Evolutionary conservation across 164 flowering plant species (phyloP), one percentile per base, ranked within the genome.

Genomic region (Brasenia schreberi): DNA sequence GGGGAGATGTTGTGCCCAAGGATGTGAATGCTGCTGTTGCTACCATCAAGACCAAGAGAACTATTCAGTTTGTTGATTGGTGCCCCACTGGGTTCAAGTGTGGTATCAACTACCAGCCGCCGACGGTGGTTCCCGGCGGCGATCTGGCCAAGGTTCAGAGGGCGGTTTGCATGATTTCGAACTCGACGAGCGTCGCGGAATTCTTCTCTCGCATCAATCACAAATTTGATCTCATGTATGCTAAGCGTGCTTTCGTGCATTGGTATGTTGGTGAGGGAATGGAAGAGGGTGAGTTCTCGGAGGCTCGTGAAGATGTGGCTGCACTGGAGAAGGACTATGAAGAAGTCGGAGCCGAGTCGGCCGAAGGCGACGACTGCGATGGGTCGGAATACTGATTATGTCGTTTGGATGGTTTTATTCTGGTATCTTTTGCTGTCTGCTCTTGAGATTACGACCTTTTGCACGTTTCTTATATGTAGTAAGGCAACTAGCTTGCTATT

Each of bases 201-300:
- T 83, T 82, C 67, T 82, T 82, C 71, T 77, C 82, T 3, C 72
- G 85, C 62, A 82, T 82, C 67, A 82, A 82, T 64, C 76, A 75
- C 74, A 82, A 82, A 74, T 82, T 82, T 71, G 85, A 82, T 64
- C 83, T 82, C 68, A 82, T 82, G 85, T 82, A 80, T 65, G 77
- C 83, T 0, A 82, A 82, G 76, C 76, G 81, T 62, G 85, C 83
- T 5, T 79, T 81, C 62, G 81, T 81, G 19, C 74, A 70, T 49
- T 74, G 77, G 77, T 74, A 74, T 33, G 73, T 73, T 0, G 76
- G 72, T 69, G 72, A 69, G 66, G 76, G 72, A 14, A 73, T 85
- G 87, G 89, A 85, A 70, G 87, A 85, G 67, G 89, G 87, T 45
- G 89, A 85, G 69, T 85, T 84, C 76, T 83, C 87, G 4, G 86